A percentile compares a stretch with the other conserved stretches of the same genome.
These are phyloP conservation scores for Groenewaldozyma auringiensis DNA, from an alignment of 1,139 yeast genomes.

Conservation along the genomic window DNA sequence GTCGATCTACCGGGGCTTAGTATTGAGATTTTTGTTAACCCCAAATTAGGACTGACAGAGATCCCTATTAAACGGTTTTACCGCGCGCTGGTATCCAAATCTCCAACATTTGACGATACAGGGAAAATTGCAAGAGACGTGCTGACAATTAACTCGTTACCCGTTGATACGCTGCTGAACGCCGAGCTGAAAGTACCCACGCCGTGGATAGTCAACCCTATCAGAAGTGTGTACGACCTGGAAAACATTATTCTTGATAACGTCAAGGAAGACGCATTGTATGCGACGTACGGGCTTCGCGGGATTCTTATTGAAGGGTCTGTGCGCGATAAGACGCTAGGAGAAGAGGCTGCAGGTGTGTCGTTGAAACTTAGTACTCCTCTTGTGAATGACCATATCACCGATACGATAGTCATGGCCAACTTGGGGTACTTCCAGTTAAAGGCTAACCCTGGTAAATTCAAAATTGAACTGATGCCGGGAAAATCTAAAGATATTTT, in stretches of 20 bases:
- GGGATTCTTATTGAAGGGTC: slow-evolving; percentile 64
- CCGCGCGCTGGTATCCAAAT: slow-evolving; percentile 38
- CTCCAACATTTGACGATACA: slow-evolving; percentile 35
- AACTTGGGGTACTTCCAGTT: slow-evolving; percentile 72
- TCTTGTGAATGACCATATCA: slow-evolving; percentile 13
- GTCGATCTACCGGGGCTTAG: slow-evolving; percentile 33
- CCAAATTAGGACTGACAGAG: slow-evolving; percentile 37
- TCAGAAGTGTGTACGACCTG: slow-evolving; percentile 46
- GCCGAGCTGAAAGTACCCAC: slow-evolving; percentile 57
- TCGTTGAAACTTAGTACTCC: slow-evolving; percentile 38
- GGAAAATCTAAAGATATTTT: slow-evolving; percentile 39
- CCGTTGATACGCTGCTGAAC: slow-evolving; percentile 45
- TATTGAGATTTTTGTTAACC: slow-evolving; percentile 53
- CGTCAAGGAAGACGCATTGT: slow-evolving; percentile 27
- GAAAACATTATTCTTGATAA: slow-evolving; percentile 47
- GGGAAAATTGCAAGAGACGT: slow-evolving; percentile 19
- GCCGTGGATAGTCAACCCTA: slow-evolving; percentile 55
- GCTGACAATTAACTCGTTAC: slow-evolving; percentile 35
- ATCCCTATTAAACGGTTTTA: slow-evolving; percentile 55
- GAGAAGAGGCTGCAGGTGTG: slow-evolving; percentile 45
- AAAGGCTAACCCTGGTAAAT: slow-evolving; percentile 59
- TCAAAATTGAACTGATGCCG: slow-evolving; percentile 42
- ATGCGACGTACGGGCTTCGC: slow-evolving; percentile 42
- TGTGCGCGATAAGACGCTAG: slow-evolving; percentile 40
- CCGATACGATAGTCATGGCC: slow-evolving; percentile 65